Evolutionary conservation across 2,329 filamentous ascomycete genomes (phyloP), one percentile per base, ranked within the genome.

Genomic region (Cucurbitaria berberidis): DNA sequence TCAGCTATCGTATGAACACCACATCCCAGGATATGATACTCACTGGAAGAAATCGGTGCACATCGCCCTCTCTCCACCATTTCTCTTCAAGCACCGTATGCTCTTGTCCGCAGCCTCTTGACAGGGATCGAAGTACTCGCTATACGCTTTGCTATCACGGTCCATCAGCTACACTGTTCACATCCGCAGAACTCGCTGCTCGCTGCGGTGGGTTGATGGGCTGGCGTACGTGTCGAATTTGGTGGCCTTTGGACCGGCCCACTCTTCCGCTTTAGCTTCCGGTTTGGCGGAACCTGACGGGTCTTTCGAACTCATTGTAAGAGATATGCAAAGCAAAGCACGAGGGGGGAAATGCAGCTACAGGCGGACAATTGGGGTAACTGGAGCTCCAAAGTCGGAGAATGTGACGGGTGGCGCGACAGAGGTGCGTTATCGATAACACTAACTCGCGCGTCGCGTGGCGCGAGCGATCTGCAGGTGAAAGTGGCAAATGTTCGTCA

Each of bases 41-140:
- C 74, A 97, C 92, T 97, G 91, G 72, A 99, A 98, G 73, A 96
- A 98, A 75, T 98, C 93, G 60, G 84, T 82, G 73, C 95, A 99
- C 89, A 98, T 89, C n/a, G 87, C 81, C 62, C 87, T 85, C 72
- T 98, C 91, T 13, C 90, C 93, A 19, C 84, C 87, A 74, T 99
- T 99, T 19, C 95, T 86, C 72, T 92, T 88, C 70, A 99, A 79
- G 70, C 95, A 99, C 74, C 86, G 88, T 64, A 97, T 87, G 76
- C 93, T 97, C 70, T 85, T 84, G 63, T 89, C 81, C 7, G 95
- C 93, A 5, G 91, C 91, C 68, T 96, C 93, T 74, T 98, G 93
- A 76, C 95, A 99, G 1, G 95, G 95, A 68, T 99, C 95, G 74
- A 90, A 91, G 78, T 89, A 98, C 74, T 97, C 88, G 81, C 92